Evolutionary conservation across 148 eudicot species (phyloP).

Genomic region (Cornus suecica): DNA sequence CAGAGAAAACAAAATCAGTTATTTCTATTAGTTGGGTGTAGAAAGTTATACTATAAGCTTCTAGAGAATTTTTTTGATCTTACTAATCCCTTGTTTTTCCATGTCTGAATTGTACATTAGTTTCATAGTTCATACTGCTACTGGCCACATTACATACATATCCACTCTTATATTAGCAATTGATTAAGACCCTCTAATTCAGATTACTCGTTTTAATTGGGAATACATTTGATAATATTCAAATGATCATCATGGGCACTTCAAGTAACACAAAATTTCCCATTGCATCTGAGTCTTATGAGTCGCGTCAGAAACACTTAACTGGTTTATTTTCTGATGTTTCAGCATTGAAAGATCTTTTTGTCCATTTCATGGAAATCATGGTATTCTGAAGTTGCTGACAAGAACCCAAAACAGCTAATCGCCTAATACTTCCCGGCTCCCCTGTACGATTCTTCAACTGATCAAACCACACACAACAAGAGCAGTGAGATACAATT

Average conservation of each 20-base stretch:
- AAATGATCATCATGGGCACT: background rate
- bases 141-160: no score
- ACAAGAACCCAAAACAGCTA: slow-evolving; percentile 51
- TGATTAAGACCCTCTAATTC: background rate
- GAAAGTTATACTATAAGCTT: background rate
- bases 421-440: slow-evolving; percentile 28
- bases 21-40: no score
- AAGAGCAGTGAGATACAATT: background rate
- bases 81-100: background rate
- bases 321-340: slow-evolving; percentile 17
- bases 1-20: background rate
- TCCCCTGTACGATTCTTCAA: no score
- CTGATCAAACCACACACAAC: background rate
- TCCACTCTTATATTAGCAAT: background rate
- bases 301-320: background rate
- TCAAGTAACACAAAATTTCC: background rate
- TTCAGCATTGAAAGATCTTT: slow-evolving; percentile 78
- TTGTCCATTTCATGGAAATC: slow-evolving; percentile 75
- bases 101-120: background rate
- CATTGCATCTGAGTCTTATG: background rate
- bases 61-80: background rate
- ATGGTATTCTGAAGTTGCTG: slow-evolving; percentile 82
- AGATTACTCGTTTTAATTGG: background rate
- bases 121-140: background rate
- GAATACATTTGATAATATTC: background rate